phyloP scores from a whole-genome alignment of 441 rosid species.

The Erodium chrysanthum region DNA sequence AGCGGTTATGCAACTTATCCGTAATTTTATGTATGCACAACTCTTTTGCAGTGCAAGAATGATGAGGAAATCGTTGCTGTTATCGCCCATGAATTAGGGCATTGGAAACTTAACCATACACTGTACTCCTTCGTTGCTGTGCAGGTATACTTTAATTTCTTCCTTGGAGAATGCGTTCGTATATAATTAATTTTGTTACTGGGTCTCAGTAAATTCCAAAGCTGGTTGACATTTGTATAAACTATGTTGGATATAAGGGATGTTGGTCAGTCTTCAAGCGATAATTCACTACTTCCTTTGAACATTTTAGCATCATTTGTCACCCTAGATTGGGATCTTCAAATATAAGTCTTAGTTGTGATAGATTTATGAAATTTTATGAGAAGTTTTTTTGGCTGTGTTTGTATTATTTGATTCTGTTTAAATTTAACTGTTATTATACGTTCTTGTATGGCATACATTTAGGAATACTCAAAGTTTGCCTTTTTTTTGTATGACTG shows the following conservation, averaged over 20 bases:
- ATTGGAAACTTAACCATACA: conserved; percentile 96
- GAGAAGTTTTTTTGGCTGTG: not conserved
- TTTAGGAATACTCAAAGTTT: not conserved
- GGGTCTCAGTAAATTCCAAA: not conserved
- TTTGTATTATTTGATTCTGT: not conserved
- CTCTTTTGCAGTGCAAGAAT: conserved; percentile 62
- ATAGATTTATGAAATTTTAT: not conserved
- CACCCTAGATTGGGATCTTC: not conserved
- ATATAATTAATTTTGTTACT: not conserved
- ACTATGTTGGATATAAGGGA: not conserved
- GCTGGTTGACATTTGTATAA: not conserved
- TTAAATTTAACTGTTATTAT: not conserved
- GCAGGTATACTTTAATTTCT: conserved; percentile 42
- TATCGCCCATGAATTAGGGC: conserved; percentile 94
- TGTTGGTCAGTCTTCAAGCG: not conserved
- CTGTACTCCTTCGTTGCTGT: conserved; percentile 78
- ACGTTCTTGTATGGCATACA: not conserved
- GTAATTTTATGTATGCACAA: not conserved
- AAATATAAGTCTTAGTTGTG: not conserved
- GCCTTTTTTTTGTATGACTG: not conserved
- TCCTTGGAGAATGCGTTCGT: not conserved
- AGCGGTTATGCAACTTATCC: not conserved
- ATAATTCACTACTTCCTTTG: not conserved
- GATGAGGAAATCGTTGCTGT: conserved; percentile 93
- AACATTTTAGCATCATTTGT: not conserved